phyloP scores from a whole-genome alignment of 768 basidiomycete species.

The Pulveroboletus frians region DNA sequence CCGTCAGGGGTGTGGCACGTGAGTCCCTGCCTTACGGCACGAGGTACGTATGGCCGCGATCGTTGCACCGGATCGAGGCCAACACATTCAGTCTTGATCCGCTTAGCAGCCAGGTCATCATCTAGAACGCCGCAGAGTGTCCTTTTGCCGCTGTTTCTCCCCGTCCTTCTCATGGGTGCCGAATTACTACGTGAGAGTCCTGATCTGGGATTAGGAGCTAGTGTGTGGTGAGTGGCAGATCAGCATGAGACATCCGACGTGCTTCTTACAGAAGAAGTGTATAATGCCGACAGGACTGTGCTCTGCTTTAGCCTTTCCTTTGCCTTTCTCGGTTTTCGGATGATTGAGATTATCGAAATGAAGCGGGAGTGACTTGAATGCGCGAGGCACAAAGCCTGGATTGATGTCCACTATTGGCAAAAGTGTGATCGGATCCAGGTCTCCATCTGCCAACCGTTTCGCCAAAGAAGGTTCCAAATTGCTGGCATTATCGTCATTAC shows the following conservation, averaged over 20 bases:
- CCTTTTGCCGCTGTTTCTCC: constrained; percentile 70
- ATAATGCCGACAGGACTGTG: constrained; percentile 39
- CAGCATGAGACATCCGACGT: constrained; percentile 29
- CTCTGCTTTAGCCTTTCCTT: constrained; percentile 38
- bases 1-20: constrained; percentile 5
- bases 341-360: constrained; percentile 25
- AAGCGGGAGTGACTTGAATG: constrained; percentile 40
- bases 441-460: constrained; percentile 59
- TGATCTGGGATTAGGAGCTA: constrained; percentile 25
- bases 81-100: constrained; percentile 34
- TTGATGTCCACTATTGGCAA: constrained; percentile 77
- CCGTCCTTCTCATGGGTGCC: constrained; percentile 31
- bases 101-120: constrained; percentile 49
- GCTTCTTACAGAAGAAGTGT: constrained; percentile 58
- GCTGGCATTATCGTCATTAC: constrained; percentile 35
- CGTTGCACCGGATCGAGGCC: constrained; percentile 28
- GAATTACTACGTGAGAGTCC: constrained; percentile 26
- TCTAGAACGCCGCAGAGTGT: constrained; percentile 70
- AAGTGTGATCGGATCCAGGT: constrained; percentile 64
- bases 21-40: constrained; percentile 13
- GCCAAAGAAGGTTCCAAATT: constrained; percentile 62
- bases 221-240: constrained; percentile 31
- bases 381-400: constrained; percentile 53
- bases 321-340: constrained; percentile 36
- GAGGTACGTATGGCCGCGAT: constrained; percentile 12